Evolutionary conservation across 2,329 filamentous ascomycete genomes (phyloP), one percentile per base, ranked within the genome.

Genomic region (Claviceps citrina): DNA sequence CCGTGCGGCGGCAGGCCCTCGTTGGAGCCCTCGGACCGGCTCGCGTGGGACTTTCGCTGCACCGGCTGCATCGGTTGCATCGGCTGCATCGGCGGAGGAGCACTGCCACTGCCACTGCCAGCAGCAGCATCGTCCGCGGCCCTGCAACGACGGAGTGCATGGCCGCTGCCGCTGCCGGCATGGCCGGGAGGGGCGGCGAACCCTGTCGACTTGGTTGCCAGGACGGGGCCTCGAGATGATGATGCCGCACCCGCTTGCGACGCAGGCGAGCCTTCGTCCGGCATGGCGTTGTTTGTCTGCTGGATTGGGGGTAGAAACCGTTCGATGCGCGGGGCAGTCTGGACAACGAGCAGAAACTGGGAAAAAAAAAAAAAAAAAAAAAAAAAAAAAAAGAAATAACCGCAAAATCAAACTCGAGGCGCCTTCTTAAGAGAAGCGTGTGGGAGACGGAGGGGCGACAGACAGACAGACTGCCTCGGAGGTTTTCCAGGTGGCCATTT

Each of bases 81-180:
- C n/a, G n/a, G n/a, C n/a, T n/a, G 39, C 7, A 28, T 22, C 30
- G 46, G 31, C 49, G 48, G 26, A 49, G 49, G 31, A 47, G 52
- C n/a, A n/a, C n/a, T n/a, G n/a, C n/a, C n/a, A n/a, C n/a, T n/a
- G n/a, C n/a, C n/a, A n/a, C n/a, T n/a, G n/a, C n/a, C n/a, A n/a
- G n/a, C n/a, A n/a, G n/a, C n/a, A n/a, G n/a, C n/a, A 25, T 65
- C 60, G 42, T 63, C 61, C 36, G 63, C 49, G 24, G 62, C 65
- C 38, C 56, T 57, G 39, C 62, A 51, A 41, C 66, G 62, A 42
- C 65, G 65, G 33, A 67, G 43, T 33, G 26, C 26, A 27, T 27
- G 26, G 3, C 22, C 22, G 22, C n/a, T n/a, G n/a, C n/a, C n/a
- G n/a, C n/a, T n/a, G n/a, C n/a, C n/a, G n/a, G 54, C 53, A 46